A percentile compares a stretch with the other conserved stretches of the same genome.
These are phyloP conservation scores for Colletotrichum chlorophyti DNA, from an alignment of 2,329 filamentous ascomycete species.

Conservation along the genomic window DNA sequence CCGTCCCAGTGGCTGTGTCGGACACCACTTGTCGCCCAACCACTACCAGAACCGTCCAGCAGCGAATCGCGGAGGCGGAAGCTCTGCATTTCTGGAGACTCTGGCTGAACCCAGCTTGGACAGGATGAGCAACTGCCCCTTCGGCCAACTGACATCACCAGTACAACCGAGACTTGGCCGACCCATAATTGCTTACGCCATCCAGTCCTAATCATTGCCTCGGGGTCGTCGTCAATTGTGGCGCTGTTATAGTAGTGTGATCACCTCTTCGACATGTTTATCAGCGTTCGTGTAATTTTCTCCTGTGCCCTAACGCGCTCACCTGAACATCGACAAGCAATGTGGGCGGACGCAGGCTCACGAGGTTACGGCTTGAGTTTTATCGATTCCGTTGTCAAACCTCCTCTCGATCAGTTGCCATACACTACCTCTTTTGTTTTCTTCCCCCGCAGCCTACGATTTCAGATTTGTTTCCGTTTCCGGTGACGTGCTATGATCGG, in stretches of 20 bases:
- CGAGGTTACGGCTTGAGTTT: conserved; percentile 3
- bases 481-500: neutral
- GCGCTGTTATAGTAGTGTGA: neutral
- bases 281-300: neutral
- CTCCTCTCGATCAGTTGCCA: too few relatives aligned
- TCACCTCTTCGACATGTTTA: neutral
- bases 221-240: conserved; percentile 17
- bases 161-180: conserved; percentile 11
- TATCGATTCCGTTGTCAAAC: neutral
- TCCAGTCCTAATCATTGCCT: neutral
- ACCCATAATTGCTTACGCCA: neutral
- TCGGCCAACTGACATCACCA: conserved; percentile 23
- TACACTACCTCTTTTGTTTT: too few relatives aligned
- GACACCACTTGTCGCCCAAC: neutral
- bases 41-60: too few relatives aligned
- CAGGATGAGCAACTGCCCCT: neutral
- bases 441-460: neutral
- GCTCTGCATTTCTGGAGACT: too few relatives aligned
- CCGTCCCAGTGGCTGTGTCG: conserved; percentile 14
- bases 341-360: neutral
- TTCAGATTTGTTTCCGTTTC: neutral
- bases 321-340: neutral
- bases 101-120: neutral
- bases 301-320: neutral
- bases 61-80: conserved; percentile 15